Evolutionary conservation across 2,329 filamentous ascomycete species (phyloP).

Genomic region (Fusarium protoensiforme): DNA sequence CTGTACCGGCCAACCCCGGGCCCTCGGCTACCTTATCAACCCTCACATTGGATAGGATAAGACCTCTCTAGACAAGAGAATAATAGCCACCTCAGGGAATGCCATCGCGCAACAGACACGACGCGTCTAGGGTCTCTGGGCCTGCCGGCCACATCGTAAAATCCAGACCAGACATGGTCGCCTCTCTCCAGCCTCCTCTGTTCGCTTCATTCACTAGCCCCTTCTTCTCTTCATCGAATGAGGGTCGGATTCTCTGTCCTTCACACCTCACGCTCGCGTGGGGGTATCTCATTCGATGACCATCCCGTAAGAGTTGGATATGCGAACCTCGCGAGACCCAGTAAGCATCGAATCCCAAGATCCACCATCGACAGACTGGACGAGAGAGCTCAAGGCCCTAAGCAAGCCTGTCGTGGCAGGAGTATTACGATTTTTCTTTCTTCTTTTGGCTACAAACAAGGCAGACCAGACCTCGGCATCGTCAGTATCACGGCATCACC

Average conservation of each 20-base stretch:
- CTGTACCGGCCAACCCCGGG: conserved; percentile 29
- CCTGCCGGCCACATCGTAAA: conserved; percentile 9
- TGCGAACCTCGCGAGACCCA: background rate
- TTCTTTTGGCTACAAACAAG: background rate
- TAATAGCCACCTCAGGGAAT: conserved; percentile 9
- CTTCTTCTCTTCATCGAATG: background rate
- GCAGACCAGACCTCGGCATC: background rate
- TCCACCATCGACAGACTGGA: background rate
- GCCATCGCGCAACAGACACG: conserved; percentile 7
- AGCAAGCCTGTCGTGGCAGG: background rate
- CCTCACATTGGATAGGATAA: conserved; percentile 20
- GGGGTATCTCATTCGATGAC: conserved; percentile 9
- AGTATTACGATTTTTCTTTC: background rate
- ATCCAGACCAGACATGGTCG: conserved; percentile 8
- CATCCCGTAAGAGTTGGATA: background rate
- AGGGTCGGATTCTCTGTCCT: background rate
- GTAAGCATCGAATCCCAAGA: background rate
- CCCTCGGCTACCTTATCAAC: conserved; percentile 20
- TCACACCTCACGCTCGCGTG: conserved; percentile 8
- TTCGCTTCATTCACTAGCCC: background rate
- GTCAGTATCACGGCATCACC: conserved; percentile 3
- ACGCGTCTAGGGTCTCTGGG: conserved; percentile 1
- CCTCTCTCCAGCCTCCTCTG: conserved; percentile 2
- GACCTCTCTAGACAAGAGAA: background rate
- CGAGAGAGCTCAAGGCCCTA: background rate